Conservation (phyloP, 2,329 filamentous ascomycete genomes). For the Camptophora hylomeconis region DNA sequence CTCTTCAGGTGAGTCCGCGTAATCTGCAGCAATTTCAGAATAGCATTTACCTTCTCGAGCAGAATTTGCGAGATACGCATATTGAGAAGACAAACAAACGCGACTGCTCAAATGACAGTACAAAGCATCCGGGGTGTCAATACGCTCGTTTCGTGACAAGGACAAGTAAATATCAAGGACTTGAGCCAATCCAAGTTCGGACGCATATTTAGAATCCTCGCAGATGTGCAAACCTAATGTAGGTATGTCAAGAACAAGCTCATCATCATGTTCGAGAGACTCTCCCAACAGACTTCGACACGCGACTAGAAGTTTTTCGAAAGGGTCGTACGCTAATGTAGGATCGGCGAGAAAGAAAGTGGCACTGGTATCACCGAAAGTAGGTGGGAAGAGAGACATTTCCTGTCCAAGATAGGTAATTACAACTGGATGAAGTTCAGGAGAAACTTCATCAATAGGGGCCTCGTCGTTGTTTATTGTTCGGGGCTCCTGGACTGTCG, state of each 20-base stretch:
- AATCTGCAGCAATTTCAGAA: conserved; percentile 28
- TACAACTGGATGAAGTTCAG: conserved; percentile 32
- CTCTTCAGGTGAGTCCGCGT: conserved; percentile 7
- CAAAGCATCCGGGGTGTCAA: conserved; percentile 40
- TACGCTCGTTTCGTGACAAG: conserved; percentile 46
- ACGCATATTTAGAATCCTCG: conserved; percentile 40
- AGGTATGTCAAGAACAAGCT: conserved; percentile 43
- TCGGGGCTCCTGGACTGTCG: no score
- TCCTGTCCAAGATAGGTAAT: conserved; percentile 43
- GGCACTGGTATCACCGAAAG: conserved; percentile 38
- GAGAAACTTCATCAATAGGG: no score
- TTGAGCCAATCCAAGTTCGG: conserved; percentile 40
- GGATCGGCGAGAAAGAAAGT: conserved; percentile 45
- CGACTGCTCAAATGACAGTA: conserved; percentile 44
- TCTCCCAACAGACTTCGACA: conserved; percentile 43
- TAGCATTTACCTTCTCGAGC: conserved; percentile 46
- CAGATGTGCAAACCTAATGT: conserved; percentile 42
- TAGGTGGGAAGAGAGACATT: conserved; percentile 46
- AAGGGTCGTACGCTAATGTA: conserved; percentile 37
- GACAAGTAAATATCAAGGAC: conserved; percentile 47
- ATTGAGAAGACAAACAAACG: conserved; percentile 39
- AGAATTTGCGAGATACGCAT: conserved; percentile 39
- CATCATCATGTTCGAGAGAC: conserved; percentile 42
- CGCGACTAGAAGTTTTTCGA: conserved; percentile 43
- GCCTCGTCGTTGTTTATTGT: no score